phyloP scores from a whole-genome alignment of 495 filamentous ascomycete species.

The Parmelia sp. region DNA sequence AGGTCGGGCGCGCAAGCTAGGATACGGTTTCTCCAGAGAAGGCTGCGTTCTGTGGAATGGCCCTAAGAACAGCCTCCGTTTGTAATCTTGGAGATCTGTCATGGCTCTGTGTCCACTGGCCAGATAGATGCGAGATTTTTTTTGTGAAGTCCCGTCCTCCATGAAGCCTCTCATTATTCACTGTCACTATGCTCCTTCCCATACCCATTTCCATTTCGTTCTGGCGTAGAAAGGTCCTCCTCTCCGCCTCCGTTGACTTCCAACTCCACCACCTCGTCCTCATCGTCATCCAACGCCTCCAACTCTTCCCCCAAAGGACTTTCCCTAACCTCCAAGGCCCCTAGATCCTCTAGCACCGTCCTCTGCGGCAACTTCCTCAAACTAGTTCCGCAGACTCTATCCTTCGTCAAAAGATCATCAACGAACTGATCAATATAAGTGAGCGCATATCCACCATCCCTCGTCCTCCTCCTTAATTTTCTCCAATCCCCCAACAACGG shows the following conservation, averaged over 20 bases:
- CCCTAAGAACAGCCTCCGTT: neutral
- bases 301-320: conserved; percentile 78
- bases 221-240: conserved; percentile 8
- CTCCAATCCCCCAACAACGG: conserved; percentile 74
- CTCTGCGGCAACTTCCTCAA: conserved; percentile 85
- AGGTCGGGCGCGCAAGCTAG: neutral
- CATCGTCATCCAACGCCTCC: conserved; percentile 69
- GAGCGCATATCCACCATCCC: conserved; percentile 60
- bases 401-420: conserved; percentile 83
- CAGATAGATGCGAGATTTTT: neutral
- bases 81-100: neutral
- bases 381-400: conserved; percentile 84
- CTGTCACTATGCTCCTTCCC: conserved; percentile 1
- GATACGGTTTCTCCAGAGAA: neutral
- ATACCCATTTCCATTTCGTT: neutral
- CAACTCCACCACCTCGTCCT: conserved; percentile 36
- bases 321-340: conserved; percentile 74
- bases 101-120: neutral
- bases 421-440: conserved; percentile 90
- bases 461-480: conserved; percentile 70
- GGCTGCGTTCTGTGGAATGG: neutral
- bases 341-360: conserved; percentile 81
- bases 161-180: conserved; percentile 7
- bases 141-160: neutral
- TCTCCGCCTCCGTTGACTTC: neutral